phyloP scores from a whole-genome alignment of 2,329 filamentous ascomycete genomes.

The Didymella sp. region DNA sequence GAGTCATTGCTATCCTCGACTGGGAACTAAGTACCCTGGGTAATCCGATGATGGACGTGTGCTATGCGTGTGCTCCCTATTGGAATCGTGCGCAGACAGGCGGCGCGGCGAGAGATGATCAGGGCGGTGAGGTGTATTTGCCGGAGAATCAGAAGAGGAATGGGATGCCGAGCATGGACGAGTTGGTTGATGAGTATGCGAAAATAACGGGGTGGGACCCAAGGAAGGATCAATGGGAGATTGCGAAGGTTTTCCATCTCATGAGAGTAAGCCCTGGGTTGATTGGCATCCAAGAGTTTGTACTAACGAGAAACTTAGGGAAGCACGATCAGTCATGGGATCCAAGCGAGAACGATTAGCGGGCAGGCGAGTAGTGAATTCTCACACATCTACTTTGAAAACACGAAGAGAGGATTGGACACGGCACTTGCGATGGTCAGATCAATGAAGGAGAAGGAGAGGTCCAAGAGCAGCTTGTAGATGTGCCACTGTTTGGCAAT shows the following conservation, averaged over 20 bases:
- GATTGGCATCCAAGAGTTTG: not conserved
- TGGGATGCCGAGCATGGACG: conserved; percentile 68
- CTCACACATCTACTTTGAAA: conserved; percentile 46
- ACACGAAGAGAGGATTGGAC: conserved; percentile 43
- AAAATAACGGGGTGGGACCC: conserved; percentile 76
- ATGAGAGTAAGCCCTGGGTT: conserved; percentile 37
- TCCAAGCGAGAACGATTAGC: conserved; percentile 46
- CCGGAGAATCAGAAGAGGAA: conserved; percentile 55
- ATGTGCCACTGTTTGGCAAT: not conserved
- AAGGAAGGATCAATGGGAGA: conserved; percentile 42
- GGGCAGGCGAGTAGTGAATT: conserved; percentile 49
- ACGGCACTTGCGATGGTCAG: conserved; percentile 38
- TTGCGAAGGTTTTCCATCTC: conserved; percentile 46
- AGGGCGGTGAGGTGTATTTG: conserved; percentile 51
- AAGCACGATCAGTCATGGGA: conserved; percentile 46
- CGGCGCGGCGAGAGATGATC: conserved; percentile 31
- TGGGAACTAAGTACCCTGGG: conserved; percentile 98
- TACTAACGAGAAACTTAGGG: conserved; percentile 28
- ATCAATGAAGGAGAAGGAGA: conserved; percentile 37
- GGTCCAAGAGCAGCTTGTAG: conserved; percentile 33
- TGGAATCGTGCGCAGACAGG: conserved; percentile 46
- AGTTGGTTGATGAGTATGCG: conserved; percentile 69
- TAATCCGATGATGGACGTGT: conserved; percentile 87
- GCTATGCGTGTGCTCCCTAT: conserved; percentile 71
- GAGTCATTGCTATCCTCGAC: conserved; percentile 90